Evolutionary conservation across 352 stramenopile species (phyloP).

Genomic region (Phytophthora lateralis): DNA sequence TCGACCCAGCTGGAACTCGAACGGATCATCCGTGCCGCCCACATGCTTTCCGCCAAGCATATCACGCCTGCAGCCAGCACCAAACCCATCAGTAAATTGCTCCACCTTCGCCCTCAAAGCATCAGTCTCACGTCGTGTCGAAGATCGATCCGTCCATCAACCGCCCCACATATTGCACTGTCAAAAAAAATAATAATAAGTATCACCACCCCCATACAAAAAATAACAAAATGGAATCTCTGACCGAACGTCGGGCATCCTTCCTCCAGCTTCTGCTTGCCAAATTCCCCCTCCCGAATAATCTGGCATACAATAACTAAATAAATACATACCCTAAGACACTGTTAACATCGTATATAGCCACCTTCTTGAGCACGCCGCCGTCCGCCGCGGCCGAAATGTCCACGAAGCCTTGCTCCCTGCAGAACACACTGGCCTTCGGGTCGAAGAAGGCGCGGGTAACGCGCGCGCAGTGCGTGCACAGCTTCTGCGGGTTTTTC

Average conservation of each 20-base stretch:
- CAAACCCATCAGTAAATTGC: background rate
- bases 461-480: slow-evolving; percentile 65
- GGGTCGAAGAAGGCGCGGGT: slow-evolving; percentile 85
- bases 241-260: slow-evolving; percentile 81
- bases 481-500: slow-evolving; percentile 75
- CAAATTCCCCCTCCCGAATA: slow-evolving; percentile 57
- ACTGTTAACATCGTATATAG: background rate
- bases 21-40: slow-evolving; percentile 82
- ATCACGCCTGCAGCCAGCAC: slow-evolving; percentile 55
- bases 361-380: slow-evolving; percentile 82
- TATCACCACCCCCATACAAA: background rate
- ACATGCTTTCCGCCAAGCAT: slow-evolving; percentile 81
- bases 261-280: slow-evolving; percentile 69
- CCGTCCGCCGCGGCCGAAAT: slow-evolving; percentile 79
- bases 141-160: slow-evolving; percentile 88
- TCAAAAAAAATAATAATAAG: background rate
- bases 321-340: slow-evolving; percentile 2
- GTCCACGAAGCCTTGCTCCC: slow-evolving; percentile 79
- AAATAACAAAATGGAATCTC: background rate
- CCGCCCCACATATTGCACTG: slow-evolving; percentile 86
- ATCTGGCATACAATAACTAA: slow-evolving; percentile 31
- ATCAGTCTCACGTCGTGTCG: slow-evolving; percentile 69
- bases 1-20: slow-evolving; percentile 84
- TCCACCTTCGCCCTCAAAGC: background rate
- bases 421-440: slow-evolving; percentile 64